Conservation (phyloP, 441 rosid species). For the Rhodomyrtus psidioides region DNA sequence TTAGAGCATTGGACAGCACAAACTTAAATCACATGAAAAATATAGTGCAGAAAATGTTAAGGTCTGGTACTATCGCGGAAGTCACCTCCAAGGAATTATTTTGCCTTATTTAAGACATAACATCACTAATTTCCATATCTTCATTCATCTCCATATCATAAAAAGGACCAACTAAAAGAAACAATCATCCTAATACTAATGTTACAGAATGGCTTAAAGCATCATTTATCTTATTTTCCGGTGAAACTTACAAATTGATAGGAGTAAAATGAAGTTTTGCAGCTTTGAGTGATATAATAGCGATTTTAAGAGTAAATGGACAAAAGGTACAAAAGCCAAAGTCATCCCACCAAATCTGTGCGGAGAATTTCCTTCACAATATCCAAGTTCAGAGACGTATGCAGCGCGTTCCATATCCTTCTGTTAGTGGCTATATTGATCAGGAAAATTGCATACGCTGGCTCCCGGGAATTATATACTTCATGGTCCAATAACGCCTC, state of each 20-base stretch:
- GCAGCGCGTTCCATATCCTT: conserved; percentile 52
- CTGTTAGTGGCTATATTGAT: conserved; percentile 28
- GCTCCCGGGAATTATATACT: background rate
- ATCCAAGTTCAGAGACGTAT: conserved; percentile 6
- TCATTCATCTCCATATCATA: background rate
- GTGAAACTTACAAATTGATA: background rate
- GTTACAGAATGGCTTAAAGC: background rate
- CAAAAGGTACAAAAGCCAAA: background rate
- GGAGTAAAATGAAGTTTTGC: background rate
- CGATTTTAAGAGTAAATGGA: background rate
- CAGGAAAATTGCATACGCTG: conserved; percentile 28
- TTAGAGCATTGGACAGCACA: background rate
- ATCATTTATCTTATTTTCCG: background rate
- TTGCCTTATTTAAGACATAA: background rate
- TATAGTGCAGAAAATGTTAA: background rate
- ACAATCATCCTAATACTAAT: background rate
- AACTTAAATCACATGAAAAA: background rate
- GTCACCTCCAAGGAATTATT: background rate
- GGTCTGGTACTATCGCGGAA: background rate
- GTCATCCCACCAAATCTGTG: conserved; percentile 22
- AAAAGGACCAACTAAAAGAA: too few species aligned
- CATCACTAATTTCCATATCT: background rate
- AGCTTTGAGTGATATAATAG: background rate
- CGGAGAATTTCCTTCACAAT: conserved; percentile 28
- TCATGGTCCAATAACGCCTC: conserved; percentile 4